phyloP scores from a whole-genome alignment of 345 rosid species.

The Ailanthus altissimus region DNA sequence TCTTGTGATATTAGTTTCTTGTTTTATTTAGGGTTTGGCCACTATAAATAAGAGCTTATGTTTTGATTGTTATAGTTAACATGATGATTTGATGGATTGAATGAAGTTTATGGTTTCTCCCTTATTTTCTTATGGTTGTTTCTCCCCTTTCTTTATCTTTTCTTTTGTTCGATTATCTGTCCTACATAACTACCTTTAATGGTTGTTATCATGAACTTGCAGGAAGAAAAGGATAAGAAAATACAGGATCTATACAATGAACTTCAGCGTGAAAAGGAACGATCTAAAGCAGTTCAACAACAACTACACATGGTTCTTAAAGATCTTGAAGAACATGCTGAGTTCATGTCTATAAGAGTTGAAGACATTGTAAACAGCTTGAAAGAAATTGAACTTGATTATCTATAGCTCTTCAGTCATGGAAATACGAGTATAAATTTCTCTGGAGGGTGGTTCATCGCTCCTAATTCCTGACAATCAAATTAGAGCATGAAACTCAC shows the following conservation, averaged over 20 bases:
- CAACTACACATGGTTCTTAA: slow-evolving; percentile 33
- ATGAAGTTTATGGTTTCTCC: too few relatives aligned
- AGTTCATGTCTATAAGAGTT: slow-evolving; percentile 38
- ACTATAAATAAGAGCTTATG: too few relatives aligned
- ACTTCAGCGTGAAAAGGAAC: slow-evolving; percentile 34
- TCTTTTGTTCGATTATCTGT: background rate
- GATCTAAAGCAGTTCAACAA: slow-evolving; percentile 30
- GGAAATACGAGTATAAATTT: background rate
- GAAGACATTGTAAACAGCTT: slow-evolving; percentile 37
- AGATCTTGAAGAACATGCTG: slow-evolving; percentile 41
- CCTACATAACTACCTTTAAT: too few relatives aligned
- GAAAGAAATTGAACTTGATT: slow-evolving; percentile 38
- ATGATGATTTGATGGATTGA: too few relatives aligned
- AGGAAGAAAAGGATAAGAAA: slow-evolving; percentile 45
- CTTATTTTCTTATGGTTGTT: too few relatives aligned
- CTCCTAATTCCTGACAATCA: background rate
- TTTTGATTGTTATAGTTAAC: too few relatives aligned
- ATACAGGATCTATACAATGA: slow-evolving; percentile 38
- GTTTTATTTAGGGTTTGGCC: too few relatives aligned
- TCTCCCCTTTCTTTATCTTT: background rate
- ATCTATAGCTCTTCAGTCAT: slow-evolving; percentile 15
- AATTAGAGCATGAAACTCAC: background rate
- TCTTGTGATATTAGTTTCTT: too few relatives aligned
- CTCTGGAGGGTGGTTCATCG: background rate
- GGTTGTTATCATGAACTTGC: slow-evolving; percentile 7